A percentile compares a stretch with the other conserved stretches of the same genome.
Conservation (phyloP, 345 rosid species). For the Populus alba region DNA sequence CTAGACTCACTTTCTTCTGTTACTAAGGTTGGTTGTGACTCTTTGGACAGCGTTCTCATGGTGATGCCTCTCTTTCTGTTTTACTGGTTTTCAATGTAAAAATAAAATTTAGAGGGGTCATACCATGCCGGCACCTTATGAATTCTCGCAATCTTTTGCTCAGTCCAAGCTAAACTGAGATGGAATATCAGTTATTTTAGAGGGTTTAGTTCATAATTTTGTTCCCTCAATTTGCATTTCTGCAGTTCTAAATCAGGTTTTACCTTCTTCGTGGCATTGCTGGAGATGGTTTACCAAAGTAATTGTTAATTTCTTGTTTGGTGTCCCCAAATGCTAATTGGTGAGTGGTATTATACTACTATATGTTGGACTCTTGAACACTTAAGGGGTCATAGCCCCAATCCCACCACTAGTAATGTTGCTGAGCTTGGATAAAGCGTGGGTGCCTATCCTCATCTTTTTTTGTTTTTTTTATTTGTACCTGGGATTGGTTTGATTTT, state of each 20-base stretch:
- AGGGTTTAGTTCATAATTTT: constrained; percentile 2
- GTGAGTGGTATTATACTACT: too few relatives aligned
- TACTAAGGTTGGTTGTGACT: constrained; percentile 9
- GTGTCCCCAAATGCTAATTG: too few relatives aligned
- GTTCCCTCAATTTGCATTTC: background rate
- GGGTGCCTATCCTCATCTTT: too few relatives aligned
- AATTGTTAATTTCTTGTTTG: background rate
- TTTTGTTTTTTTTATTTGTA: too few relatives aligned
- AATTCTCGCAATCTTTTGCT: constrained; percentile 1
- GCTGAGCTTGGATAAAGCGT: too few relatives aligned
- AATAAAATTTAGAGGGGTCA: constrained; percentile 30
- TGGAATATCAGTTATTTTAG: constrained; percentile 5
- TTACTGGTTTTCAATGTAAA: constrained; percentile 29
- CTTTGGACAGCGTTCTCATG: constrained; percentile 11
- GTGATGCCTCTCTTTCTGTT: constrained; percentile 15
- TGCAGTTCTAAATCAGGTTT: background rate
- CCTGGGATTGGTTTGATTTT: too few relatives aligned
- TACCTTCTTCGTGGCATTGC: background rate
- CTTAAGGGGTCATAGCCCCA: too few relatives aligned
- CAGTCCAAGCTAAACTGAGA: constrained; percentile 9
- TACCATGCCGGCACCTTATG: constrained; percentile 6
- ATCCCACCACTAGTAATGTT: too few relatives aligned
- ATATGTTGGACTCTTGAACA: too few relatives aligned
- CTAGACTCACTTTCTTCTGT: constrained; percentile 15
- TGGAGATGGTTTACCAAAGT: background rate